Evolutionary conservation across 2,329 filamentous ascomycete species (phyloP), one percentile per base, ranked within the genome.

Genomic region (Pyrenophora teres): DNA sequence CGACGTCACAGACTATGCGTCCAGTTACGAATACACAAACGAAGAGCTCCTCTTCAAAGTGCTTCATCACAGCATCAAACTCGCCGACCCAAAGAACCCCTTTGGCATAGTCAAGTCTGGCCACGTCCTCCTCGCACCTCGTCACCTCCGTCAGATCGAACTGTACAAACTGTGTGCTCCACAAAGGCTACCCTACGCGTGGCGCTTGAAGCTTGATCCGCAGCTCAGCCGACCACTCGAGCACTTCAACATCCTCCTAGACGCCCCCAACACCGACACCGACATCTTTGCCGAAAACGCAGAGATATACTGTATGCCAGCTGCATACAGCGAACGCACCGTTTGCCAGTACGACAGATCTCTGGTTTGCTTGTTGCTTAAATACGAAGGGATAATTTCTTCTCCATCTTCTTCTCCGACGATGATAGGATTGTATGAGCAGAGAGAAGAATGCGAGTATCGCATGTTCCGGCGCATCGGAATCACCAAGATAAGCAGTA

Each of bases 81-180:
- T 85, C 54, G 92, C 83, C 47, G 83, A 79, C 45, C 89, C 89
- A 59, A 89, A 89, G 72, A 91, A 88, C 81, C 45, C 45, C 25
- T 52, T 41, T 49, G 49, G 52, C 23, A 45, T 48, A n/a, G 38
- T 48, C 15, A 44, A 10, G 3, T 7, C 21, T 10, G 50, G 44
- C 3, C 44, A 13, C 9, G 19, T 52, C 4, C 36, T 47, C 13
- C 50, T 52, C 19, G 40, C 40, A 31, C 40, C 50, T 18, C 39
- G 15, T 13, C 37, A 52, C 21, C 44, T 52, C 19, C 40, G 35
- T 12, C 15, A 19, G 16, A 46, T 46, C 7, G 8, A 46, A 15
- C 15, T 46, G 1, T 13, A n/a, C 3, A 30, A 9, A 35, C 35
- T 15, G 8, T 21, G 6, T 4, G 6, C 25, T n/a, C 9, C 10